Conservation (phyloP, 1,284 basidiomycete genomes). For the Takashimella koratensis region DNA sequence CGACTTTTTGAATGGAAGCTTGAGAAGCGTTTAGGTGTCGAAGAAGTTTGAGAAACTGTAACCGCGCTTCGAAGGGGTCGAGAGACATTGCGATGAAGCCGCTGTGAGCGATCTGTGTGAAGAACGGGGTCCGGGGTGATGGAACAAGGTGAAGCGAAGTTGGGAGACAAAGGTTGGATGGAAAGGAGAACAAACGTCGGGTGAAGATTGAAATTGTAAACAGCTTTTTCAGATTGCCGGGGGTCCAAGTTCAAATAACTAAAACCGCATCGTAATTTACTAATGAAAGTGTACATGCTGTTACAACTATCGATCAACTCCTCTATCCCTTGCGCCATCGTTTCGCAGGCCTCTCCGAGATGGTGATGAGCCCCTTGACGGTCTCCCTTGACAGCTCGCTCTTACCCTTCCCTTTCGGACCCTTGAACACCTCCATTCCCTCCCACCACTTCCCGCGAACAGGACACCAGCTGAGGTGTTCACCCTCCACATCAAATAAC, state of each 20-base stretch:
- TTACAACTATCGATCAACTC: neutral
- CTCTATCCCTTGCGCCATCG: constrained; percentile 5
- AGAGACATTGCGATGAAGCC: constrained; percentile 52
- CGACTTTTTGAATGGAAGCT: constrained; percentile 84
- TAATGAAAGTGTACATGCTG: neutral
- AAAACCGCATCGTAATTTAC: too few species aligned
- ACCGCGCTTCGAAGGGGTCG: constrained; percentile 86
- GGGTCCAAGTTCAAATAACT: too few species aligned
- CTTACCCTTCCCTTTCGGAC: neutral
- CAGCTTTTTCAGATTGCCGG: too few species aligned
- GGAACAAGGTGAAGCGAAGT: neutral
- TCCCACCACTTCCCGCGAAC: constrained; percentile 29
- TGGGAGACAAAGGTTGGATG: neutral
- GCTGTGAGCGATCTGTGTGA: too few species aligned
- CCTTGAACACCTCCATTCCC: constrained; percentile 3
- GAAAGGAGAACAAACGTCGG: neutral
- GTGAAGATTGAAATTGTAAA: too few species aligned
- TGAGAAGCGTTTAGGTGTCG: constrained; percentile 79
- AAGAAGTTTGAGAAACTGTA: constrained; percentile 73
- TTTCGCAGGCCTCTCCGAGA: constrained; percentile 4
- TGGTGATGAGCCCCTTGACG: neutral
- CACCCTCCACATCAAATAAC: constrained; percentile 26
- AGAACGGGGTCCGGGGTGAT: too few species aligned
- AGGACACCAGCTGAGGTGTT: constrained; percentile 42
- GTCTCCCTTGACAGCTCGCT: neutral